Conservation (phyloP, 306 rosid species). For the Calophaca sinica region DNA sequence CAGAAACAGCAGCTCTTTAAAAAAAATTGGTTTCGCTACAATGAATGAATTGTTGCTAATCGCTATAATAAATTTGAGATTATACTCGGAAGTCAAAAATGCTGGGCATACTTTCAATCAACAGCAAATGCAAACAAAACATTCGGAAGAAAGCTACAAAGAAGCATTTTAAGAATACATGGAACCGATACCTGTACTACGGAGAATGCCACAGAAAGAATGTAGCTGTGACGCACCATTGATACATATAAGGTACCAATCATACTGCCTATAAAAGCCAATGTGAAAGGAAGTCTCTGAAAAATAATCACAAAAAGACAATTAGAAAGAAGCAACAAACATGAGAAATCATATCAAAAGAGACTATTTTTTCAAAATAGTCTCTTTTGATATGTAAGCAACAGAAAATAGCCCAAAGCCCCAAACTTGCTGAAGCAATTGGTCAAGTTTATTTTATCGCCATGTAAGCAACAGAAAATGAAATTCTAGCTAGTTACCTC, state of each 20-base stretch:
- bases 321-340: constrained; percentile 35
- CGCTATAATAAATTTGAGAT: constrained; percentile 29
- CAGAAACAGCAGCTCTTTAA: constrained; percentile 27
- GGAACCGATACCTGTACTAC: constrained; percentile 80
- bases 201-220: constrained; percentile 95
- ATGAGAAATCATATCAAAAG: constrained; percentile 29
- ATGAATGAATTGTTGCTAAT: constrained; percentile 22
- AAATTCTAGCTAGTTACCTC: constrained; percentile 65
- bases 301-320: constrained; percentile 36
- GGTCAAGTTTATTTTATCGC: neutral
- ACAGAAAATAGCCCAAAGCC: too few species aligned
- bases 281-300: constrained; percentile 94
- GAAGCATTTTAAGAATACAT: constrained; percentile 5
- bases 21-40: constrained; percentile 21
- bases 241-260: constrained; percentile 92
- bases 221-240: constrained; percentile 93
- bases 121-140: constrained; percentile 35
- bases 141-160: constrained; percentile 30
- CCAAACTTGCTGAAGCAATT: constrained; percentile 35
- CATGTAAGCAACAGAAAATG: constrained; percentile 22
- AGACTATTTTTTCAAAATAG: neutral
- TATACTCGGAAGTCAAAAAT: constrained; percentile 17
- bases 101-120: constrained; percentile 26
- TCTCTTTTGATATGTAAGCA: too few species aligned
- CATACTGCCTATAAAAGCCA: constrained; percentile 86